Base-by-base conservation (phyloP, 2,329 filamentous ascomycete species). In the Juglanconis oblonga region DNA sequence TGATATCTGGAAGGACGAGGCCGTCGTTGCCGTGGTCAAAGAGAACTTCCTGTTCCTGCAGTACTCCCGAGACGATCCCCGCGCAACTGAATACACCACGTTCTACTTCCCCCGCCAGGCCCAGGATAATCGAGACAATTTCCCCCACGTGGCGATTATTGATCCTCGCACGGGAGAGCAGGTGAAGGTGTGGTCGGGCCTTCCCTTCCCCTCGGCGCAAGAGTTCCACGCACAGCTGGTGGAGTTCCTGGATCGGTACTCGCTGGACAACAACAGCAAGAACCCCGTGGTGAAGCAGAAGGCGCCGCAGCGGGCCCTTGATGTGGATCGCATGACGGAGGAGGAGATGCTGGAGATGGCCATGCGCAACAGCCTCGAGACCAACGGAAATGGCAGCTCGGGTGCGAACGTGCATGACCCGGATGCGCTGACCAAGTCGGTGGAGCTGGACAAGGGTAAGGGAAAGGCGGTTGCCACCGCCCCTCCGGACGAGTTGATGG, bases 261-360 rank as follows among this genome's bases (percentile, higher is more conserved):
- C 93, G 71, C 80, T 99, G 54, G 91, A 90, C 35, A 85, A 86
- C 49, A 89, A 91, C 69, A 94, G 89, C 71, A 96, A 96, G 77
- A 99, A 99, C 70, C 95, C 95, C 0, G 99, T 99, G 4, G 89
- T 92, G 57, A 91, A 91, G 73, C 81, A 87, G 3, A 89, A 92
- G 70, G 82, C 82, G 58, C 79, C 84, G 50, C 88, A 88, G 58
- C 63, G 64, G 70, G 81, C 85, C 55, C 81, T 90, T 57, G 91
- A 94, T 65, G 85, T 97, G 2, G 89, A 90, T 61, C 87, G 90
- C 44, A 94, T 99, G 88, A 97, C 92, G 0, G 95, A 99, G 71
- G 93, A 98, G 53, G 93, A 99, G 76, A 96, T 97, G 92, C 79
- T 99, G 67, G 90, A 97, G 73, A 87, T 97, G 84, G 95, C 95